A percentile compares a stretch with the other conserved stretches of the same genome.
phyloP scores from a whole-genome alignment of 768 basidiomycete species.

The Mycena vulgaris region DNA sequence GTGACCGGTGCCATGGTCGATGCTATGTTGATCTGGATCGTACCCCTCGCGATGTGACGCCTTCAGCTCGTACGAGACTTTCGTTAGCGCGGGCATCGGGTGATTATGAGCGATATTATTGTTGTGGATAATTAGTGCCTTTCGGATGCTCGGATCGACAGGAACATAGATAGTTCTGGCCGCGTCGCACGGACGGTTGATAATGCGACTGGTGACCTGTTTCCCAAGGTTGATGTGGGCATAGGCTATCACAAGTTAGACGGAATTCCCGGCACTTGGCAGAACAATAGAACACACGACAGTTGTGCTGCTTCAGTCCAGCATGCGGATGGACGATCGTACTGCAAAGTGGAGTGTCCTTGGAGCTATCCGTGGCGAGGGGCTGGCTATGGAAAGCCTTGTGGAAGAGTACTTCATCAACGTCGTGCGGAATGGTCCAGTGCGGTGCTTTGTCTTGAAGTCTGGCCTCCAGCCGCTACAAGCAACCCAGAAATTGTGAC shows the following conservation, averaged over 20 bases:
- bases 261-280: neutral
- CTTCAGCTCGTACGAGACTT: slow-evolving; percentile 3
- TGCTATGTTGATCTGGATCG: too few relatives aligned
- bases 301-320: neutral
- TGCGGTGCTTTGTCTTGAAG: slow-evolving; percentile 2
- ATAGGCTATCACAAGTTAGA: neutral
- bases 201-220: neutral
- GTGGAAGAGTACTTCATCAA: neutral
- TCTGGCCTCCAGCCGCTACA: slow-evolving; percentile 1
- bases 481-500: neutral
- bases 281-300: neutral
- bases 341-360: slow-evolving; percentile 2
- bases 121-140: neutral
- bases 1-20: too few relatives aligned
- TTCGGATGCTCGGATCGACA: neutral
- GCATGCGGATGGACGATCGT: neutral
- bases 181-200: neutral
- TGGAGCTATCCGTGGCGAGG: neutral
- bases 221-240: neutral
- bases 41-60: too few relatives aligned
- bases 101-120: slow-evolving; percentile 5
- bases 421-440: neutral
- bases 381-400: neutral
- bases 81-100: slow-evolving; percentile 1
- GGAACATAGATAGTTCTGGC: slow-evolving; percentile 14